Conservation (phyloP, 1,284 basidiomycete species). For the Trichosporon coremiiforme region DNA sequence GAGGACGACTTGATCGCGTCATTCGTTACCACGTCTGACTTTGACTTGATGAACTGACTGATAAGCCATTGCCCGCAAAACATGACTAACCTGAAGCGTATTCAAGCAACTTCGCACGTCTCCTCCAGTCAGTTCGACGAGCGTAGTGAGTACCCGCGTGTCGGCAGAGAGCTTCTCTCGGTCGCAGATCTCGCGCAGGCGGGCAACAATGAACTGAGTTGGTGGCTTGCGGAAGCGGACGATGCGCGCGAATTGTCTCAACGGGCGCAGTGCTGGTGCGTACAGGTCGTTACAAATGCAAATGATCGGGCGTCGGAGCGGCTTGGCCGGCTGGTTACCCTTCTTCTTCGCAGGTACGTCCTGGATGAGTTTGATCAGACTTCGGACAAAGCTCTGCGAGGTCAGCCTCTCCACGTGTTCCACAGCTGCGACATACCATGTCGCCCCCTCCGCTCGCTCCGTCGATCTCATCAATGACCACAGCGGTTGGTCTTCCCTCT, state of each 20-base stretch:
- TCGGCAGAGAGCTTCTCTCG: conserved; percentile 77
- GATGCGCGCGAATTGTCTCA: conserved; percentile 80
- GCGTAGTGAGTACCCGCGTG: conserved; percentile 73
- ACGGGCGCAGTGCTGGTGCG: conserved; percentile 73
- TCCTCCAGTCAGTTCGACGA: conserved; percentile 84
- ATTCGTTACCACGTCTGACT: conserved; percentile 73
- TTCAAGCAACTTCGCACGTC: conserved; percentile 95
- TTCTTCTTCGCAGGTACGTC: conserved; percentile 71
- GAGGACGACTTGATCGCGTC: conserved; percentile 74
- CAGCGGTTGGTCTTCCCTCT: conserved; percentile 74
- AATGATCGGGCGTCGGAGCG: conserved; percentile 91
- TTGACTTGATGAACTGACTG: conserved; percentile 80
- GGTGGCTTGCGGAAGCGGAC: conserved; percentile 83
- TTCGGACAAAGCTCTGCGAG: conserved; percentile 72
- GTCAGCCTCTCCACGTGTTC: conserved; percentile 58
- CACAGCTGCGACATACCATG: conserved; percentile 62
- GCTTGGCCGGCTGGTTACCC: conserved; percentile 61
- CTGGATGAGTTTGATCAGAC: conserved; percentile 75
- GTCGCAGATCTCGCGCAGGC: conserved; percentile 85
- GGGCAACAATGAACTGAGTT: conserved; percentile 77
- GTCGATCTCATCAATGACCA: conserved; percentile 97
- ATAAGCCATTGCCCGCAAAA: conserved; percentile 22
- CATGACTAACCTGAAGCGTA: conserved; percentile 75
- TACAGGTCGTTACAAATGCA: conserved; percentile 98
- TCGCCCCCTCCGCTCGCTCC: conserved; percentile 90